A percentile compares a stretch with the other conserved stretches of the same genome.
These are phyloP conservation scores for Leishmania lainsoni DNA, from an alignment of 208 protist genomes.

Conservation along the genomic window DNA sequence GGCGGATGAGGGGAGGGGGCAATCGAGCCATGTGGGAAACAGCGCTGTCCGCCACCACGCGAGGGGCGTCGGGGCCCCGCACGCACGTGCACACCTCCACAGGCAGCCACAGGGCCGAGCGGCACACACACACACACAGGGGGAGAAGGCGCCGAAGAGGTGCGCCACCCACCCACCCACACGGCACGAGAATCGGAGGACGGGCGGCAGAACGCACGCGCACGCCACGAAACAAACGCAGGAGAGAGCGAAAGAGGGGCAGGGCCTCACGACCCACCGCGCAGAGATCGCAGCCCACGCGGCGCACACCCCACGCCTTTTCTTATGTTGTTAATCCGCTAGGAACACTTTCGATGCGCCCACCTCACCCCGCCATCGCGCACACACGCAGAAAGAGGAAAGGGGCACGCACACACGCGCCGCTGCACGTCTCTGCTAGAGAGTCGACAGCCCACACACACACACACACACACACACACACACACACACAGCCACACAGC, in stretches of 20 bases:
- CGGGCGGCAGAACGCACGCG: slow-evolving; percentile 1
- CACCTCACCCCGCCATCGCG: too few species aligned
- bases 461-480: too few species aligned
- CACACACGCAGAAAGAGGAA: background rate
- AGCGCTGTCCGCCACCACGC: background rate
- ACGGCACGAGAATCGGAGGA: background rate
- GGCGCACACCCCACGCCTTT: too few species aligned
- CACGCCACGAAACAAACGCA: background rate
- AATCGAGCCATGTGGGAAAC: background rate
- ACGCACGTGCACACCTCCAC: background rate
- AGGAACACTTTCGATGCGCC: too few species aligned
- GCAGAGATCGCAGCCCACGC: too few species aligned
- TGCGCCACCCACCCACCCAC: background rate
- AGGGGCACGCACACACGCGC: background rate
- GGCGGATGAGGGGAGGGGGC: background rate
- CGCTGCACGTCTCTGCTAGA: background rate
- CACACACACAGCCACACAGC: slow-evolving; percentile 12
- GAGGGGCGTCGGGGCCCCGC: background rate
- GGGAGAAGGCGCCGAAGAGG: too few species aligned
- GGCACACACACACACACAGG: background rate
- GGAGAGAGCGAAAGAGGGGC: too few species aligned
- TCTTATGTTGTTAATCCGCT: too few species aligned
- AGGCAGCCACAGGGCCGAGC: background rate
- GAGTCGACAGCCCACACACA: background rate
- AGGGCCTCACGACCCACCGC: too few species aligned